phyloP scores from a whole-genome alignment of 768 basidiomycete species.

The Inosperma sp. region DNA sequence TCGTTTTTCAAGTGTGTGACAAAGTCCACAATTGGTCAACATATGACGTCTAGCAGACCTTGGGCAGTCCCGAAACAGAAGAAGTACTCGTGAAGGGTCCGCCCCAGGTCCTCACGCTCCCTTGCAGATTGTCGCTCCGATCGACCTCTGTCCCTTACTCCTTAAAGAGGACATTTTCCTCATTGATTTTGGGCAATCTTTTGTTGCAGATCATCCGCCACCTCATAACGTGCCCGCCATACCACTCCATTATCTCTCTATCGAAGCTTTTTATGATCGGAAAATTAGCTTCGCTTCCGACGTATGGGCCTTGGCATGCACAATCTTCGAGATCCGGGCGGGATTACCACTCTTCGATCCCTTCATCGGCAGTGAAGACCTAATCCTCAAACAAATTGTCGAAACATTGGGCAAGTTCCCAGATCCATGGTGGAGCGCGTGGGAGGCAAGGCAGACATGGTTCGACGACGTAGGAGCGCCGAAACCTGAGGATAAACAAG shows the following conservation, averaged over 20 bases:
- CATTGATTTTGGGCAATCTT: slow-evolving; percentile 39
- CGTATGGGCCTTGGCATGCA: slow-evolving; percentile 40
- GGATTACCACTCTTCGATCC: slow-evolving; percentile 39
- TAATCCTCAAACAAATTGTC: slow-evolving; percentile 33
- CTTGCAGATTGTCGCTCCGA: slow-evolving; percentile 24
- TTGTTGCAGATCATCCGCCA: slow-evolving; percentile 20
- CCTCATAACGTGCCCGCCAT: slow-evolving; percentile 30
- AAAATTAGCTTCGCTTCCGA: slow-evolving; percentile 27
- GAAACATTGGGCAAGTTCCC: slow-evolving; percentile 37
- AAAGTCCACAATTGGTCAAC: slow-evolving; percentile 31
- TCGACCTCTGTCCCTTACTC: slow-evolving; percentile 22
- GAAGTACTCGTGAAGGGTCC: slow-evolving; percentile 20
- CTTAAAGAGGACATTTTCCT: slow-evolving; percentile 32
- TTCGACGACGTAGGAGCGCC: slow-evolving; percentile 36
- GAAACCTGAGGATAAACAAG: slow-evolving; percentile 24
- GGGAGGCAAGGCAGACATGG: slow-evolving; percentile 27
- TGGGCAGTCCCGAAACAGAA: slow-evolving; percentile 33
- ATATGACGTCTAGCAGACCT: slow-evolving; percentile 25
- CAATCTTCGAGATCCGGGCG: slow-evolving; percentile 41
- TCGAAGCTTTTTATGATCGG: slow-evolving; percentile 35
- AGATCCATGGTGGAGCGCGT: slow-evolving; percentile 39
- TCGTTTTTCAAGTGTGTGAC: slow-evolving; percentile 29
- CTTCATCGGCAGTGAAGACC: slow-evolving; percentile 27
- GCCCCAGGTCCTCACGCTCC: slow-evolving; percentile 29
- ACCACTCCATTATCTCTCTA: slow-evolving; percentile 30